A percentile compares a stretch with the other conserved stretches of the same genome.
phyloP scores from a whole-genome alignment of 176 grass and related monocot species.

The Dactylis glomerata region DNA sequence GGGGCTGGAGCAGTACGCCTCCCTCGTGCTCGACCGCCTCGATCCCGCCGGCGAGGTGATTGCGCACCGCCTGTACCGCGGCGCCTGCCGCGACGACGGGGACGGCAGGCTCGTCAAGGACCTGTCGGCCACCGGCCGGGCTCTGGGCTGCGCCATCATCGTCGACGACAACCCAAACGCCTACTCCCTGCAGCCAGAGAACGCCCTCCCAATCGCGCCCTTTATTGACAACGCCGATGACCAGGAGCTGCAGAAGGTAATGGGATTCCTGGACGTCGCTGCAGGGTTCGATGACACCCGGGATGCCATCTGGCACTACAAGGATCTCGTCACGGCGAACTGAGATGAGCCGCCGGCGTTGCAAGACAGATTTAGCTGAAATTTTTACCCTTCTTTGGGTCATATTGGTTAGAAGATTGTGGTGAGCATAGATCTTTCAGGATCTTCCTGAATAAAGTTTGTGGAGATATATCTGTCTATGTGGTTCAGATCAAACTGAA shows the following conservation, averaged over 20 bases:
- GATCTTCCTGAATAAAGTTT: slow-evolving; percentile 9
- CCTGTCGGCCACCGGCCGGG: slow-evolving; percentile 53
- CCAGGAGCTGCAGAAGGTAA: slow-evolving; percentile 63
- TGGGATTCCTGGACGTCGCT: slow-evolving; percentile 55
- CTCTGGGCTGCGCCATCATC: slow-evolving; percentile 55
- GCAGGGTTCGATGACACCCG: slow-evolving; percentile 54
- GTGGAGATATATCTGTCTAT: neutral
- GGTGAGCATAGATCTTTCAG: slow-evolving; percentile 2
- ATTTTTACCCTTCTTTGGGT: neutral
- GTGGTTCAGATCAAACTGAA: slow-evolving; percentile 13
- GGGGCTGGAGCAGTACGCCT: slow-evolving; percentile 42
- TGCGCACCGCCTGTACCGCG: slow-evolving; percentile 74
- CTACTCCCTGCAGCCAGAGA: slow-evolving; percentile 74
- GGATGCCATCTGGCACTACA: slow-evolving; percentile 63
- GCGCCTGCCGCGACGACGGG: slow-evolving; percentile 60
- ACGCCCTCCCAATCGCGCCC: slow-evolving; percentile 60
- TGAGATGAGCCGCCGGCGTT: slow-evolving; percentile 15
- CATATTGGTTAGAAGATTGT: neutral
- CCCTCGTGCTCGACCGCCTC: neutral
- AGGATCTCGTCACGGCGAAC: slow-evolving; percentile 9
- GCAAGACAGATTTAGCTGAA: neutral
- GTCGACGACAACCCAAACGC: slow-evolving; percentile 92
- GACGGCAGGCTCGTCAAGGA: slow-evolving; percentile 90
- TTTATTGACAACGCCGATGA: slow-evolving; percentile 66
- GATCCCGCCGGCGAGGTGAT: slow-evolving; percentile 57